Evolutionary conservation across 306 rosid species (phyloP).

Genomic region (Cucumis cinereus): DNA sequence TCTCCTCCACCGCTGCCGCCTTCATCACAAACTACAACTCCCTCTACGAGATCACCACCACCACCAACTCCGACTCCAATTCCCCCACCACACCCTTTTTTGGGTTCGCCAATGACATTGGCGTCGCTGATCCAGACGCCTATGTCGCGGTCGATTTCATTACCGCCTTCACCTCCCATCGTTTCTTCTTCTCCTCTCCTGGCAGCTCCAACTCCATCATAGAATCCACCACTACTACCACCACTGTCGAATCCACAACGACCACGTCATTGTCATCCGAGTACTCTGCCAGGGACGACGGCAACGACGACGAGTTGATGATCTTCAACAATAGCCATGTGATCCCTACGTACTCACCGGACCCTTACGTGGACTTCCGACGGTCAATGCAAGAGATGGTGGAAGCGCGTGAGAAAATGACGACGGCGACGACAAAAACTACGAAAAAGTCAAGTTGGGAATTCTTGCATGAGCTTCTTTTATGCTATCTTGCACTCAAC

Average conservation of each 20-base stretch:
- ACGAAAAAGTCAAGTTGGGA: conserved; percentile 55
- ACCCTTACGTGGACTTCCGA: conserved; percentile 75
- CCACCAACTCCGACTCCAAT: conserved; percentile 12
- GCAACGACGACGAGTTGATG: not conserved
- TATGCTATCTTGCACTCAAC: conserved; percentile 74
- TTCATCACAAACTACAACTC: conserved; percentile 70
- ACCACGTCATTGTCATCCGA: not conserved
- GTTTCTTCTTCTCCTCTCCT: conserved; percentile 89
- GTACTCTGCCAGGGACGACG: not conserved
- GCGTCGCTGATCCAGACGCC: not conserved
- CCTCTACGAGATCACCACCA: conserved; percentile 42
- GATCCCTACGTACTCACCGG: conserved; percentile 65
- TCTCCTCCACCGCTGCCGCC: conserved; percentile 15
- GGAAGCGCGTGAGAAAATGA: conserved; percentile 56
- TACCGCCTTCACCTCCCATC: conserved; percentile 64
- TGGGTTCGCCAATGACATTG: conserved; percentile 2
- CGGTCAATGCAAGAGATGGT: conserved; percentile 93
- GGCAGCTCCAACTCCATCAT: conserved; percentile 80
- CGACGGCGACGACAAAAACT: conserved; percentile 1
- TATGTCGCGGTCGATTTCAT: conserved; percentile 35
- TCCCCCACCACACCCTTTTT: conserved; percentile 25
- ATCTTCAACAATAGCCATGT: conserved; percentile 49
- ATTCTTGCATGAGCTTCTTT: conserved; percentile 62
- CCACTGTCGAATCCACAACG: not conserved
- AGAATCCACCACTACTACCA: conserved; percentile 9